phyloP scores from a whole-genome alignment of 2,329 filamentous ascomycete genomes.

The Botrytis squamosa region DNA sequence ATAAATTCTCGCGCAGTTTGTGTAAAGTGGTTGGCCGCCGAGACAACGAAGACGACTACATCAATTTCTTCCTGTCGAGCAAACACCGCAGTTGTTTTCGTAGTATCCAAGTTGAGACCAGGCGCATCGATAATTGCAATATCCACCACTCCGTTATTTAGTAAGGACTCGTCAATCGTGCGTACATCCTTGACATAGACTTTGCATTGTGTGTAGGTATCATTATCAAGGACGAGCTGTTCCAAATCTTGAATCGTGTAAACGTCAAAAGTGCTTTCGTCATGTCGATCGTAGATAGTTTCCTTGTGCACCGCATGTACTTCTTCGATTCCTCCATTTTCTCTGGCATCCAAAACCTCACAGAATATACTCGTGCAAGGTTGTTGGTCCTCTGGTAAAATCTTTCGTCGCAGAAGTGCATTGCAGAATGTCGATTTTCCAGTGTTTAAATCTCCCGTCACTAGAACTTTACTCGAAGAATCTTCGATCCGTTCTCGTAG shows the following conservation, averaged over 20 bases:
- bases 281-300: constrained; percentile 75
- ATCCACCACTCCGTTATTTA: constrained; percentile 97
- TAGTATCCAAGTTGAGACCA: constrained; percentile 90
- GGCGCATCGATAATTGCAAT: constrained; percentile 97
- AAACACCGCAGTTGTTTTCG: constrained; percentile 96
- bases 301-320: constrained; percentile 92
- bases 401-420: constrained; percentile 86
- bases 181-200: constrained; percentile 91
- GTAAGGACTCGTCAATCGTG: constrained; percentile 83
- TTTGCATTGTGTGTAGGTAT: constrained; percentile 90
- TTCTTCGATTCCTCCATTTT: constrained; percentile 89
- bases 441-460: constrained; percentile 94
- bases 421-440: constrained; percentile 99
- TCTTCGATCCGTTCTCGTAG: constrained; percentile 94
- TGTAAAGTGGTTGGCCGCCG: constrained; percentile 96
- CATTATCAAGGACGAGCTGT: constrained; percentile 84
- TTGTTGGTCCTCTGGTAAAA: constrained; percentile 94
- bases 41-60: constrained; percentile 97
- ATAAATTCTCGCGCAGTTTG: constrained; percentile 98
- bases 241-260: constrained; percentile 77
- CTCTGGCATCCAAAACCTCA: constrained; percentile 87
- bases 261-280: constrained; percentile 92
- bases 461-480: constrained; percentile 91
- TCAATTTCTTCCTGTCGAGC: constrained; percentile 98
- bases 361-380: constrained; percentile 98